Evolutionary conservation across 768 basidiomycete species (phyloP).

Genomic region (Leucocoprinus leucothites): DNA sequence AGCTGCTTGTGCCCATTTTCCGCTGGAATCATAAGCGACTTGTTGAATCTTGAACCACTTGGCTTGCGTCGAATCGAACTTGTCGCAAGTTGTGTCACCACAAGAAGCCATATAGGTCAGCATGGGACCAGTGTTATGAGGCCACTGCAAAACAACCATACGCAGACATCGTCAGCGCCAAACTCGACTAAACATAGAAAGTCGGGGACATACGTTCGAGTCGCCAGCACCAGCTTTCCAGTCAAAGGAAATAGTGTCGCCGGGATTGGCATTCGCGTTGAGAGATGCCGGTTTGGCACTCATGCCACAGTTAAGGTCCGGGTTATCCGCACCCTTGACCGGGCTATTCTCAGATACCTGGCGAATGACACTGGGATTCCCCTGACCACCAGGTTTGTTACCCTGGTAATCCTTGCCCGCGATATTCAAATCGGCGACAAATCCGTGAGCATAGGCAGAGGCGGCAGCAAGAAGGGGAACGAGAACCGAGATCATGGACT

Average conservation of each 20-base stretch:
- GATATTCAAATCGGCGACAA: conserved; percentile 35
- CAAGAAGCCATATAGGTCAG: conserved; percentile 75
- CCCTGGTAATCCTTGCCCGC: conserved; percentile 37
- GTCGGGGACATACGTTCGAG: conserved; percentile 26
- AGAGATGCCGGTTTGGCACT: conserved; percentile 46
- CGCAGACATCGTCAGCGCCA: not conserved
- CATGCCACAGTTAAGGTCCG: conserved; percentile 58
- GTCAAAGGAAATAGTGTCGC: conserved; percentile 48
- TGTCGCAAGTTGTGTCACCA: conserved; percentile 49
- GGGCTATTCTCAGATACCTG: conserved; percentile 35
- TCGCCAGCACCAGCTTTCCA: conserved; percentile 48
- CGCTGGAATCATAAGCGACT: conserved; percentile 36
- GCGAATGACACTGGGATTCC: conserved; percentile 36
- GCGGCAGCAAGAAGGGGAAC: conserved; percentile 31
- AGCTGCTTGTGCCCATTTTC: conserved; percentile 50
- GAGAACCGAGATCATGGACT: conserved; percentile 22
- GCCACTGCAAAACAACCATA: conserved; percentile 41
- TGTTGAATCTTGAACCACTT: conserved; percentile 76
- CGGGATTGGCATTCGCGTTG: conserved; percentile 56
- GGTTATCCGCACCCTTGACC: conserved; percentile 53
- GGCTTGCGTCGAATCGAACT: conserved; percentile 54
- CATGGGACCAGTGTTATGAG: conserved; percentile 62
- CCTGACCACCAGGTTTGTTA: conserved; percentile 9
- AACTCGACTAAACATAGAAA: not conserved
- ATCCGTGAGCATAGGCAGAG: conserved; percentile 44